Base-by-base conservation (phyloP, 768 basidiomycete genomes). In the Phaeotremella skinneri region DNA sequence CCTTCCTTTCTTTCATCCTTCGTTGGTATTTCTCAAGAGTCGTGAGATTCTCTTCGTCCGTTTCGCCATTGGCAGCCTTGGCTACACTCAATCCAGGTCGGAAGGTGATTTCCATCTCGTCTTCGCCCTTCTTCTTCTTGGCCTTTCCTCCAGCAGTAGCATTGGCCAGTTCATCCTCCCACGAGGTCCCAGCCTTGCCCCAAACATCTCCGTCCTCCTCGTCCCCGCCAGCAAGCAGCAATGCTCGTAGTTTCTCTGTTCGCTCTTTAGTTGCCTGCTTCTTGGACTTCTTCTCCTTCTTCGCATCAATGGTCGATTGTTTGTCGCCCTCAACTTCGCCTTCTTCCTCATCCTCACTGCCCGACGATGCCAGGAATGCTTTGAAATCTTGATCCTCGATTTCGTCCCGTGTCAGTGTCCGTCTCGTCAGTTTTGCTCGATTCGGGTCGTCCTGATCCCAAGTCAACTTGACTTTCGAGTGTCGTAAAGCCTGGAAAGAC, bases 391-490 rank as follows among this genome's bases (percentile, higher is more conserved):
- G 84, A 58, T 93, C 88, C 49, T 96, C 92, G 26, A 98, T 87
- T 73, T 97, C 91, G 71, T 91, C 86, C 53, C 83, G 82, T 0
- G 89, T 84, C 41, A 96, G 80, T 0, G 81, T 80, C 21, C 91
- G 87, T 47, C 91, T 85, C 1, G 92, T 90, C 49, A 92, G 68
- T 43, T 85, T 85, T 56, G 82, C 83, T 39, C 94, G 87, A 69
- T 92, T 88, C 0, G 89, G 87, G 66, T 98, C 93, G 76, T 98
- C 96, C 55, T 92, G 90, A 65, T 99, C 96, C 96, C 96, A 99
- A 3, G 93, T 96, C 30, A 98, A 83, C 71, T 90, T 96, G 59
- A 98, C 94, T 80, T 91, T 96, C 14, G 96, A 99, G 75, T 98
- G 93, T 4, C 94, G 88, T 4, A 99, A 84, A 9, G 94, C 94